phyloP scores from a whole-genome alignment of 31 red algal genomes.

The Asparagopsis taxiformis region DNA sequence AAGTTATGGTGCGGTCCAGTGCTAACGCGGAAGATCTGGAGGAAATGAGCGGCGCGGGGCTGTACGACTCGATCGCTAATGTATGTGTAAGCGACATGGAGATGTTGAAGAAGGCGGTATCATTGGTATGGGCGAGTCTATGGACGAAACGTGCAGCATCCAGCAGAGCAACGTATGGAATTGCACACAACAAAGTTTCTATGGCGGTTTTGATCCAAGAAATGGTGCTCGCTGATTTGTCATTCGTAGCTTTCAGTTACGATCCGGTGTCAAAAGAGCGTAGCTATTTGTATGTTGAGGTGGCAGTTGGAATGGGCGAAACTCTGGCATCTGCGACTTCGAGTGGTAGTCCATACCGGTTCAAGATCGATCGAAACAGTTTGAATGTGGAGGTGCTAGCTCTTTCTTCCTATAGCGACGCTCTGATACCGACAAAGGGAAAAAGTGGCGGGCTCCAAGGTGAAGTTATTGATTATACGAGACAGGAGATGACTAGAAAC shows the following conservation, averaged over 20 bases:
- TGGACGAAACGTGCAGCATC: constrained; percentile 70
- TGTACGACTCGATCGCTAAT: constrained; percentile 80
- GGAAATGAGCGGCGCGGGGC: constrained; percentile 68
- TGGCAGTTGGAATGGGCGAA: constrained; percentile 83
- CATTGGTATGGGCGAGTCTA: constrained; percentile 60
- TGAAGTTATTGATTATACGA: constrained; percentile 60
- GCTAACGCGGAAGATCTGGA: constrained; percentile 84
- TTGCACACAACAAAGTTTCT: constrained; percentile 43
- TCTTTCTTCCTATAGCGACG: constrained; percentile 27
- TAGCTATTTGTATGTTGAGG: constrained; percentile 53
- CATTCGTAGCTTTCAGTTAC: constrained; percentile 70
- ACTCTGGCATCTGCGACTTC: constrained; percentile 64
- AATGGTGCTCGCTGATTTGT: constrained; percentile 54
- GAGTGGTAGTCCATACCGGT: constrained; percentile 62
- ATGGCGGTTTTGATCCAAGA: constrained; percentile 84
- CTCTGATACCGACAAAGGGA: constrained; percentile 21
- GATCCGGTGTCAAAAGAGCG: constrained; percentile 39
- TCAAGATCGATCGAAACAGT: constrained; percentile 25
- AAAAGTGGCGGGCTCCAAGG: constrained; percentile 11
- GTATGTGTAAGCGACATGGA: constrained; percentile 16
- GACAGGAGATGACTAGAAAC: constrained; percentile 54
- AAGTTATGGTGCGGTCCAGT: constrained; percentile 69
- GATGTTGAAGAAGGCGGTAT: constrained; percentile 32
- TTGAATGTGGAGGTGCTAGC: constrained; percentile 21
- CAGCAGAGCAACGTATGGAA: constrained; percentile 25